Base-by-base conservation (phyloP, 805 yeast genomes). In the Hanseniaspora lachancei region DNA sequence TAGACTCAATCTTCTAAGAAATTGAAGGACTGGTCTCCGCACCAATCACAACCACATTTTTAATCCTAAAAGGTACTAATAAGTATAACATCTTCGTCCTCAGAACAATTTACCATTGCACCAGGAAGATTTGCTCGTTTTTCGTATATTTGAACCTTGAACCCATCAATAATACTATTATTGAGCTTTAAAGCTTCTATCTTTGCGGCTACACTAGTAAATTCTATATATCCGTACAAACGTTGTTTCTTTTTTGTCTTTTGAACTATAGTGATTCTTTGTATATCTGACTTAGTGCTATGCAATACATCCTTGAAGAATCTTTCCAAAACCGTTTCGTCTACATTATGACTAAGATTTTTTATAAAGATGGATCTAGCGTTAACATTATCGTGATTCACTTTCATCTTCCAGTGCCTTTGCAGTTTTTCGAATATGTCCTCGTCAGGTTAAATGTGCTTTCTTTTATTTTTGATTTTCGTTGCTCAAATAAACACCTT, bases 81-180 rank as follows among this genome's bases (percentile, higher is more conserved):
- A 9, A 53, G 32, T 23, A 53, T 39, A 5, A 53, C 23, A 13
- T 53, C 56, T 21, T 46, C 56, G 47, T 53, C 56, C 20, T 53
- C 50, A 23, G 38, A 44, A 21, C 20, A 27, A 12, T 53, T 38
- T 5, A 53, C 40, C 56, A 53, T 53, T 16, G 36, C 56, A 13
- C 81, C 77, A 1, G 80, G 80, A 24, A 75, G 61, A 57, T 78
- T 79, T 8, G 84, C 78, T 68, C 82, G 72, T 62, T 80, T 80
- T 47, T 66, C 66, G 44, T 72, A 67, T 2, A 80, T 79, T 44
- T 69, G 69, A 36, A 82, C 69, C 24, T 66, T 72, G 57, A 81
- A 70, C 0, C 74, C 79, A 44, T 74, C 70, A 55, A 82, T 70
- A 36, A 63, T 66, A 8, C 71, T 58, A 8, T 74, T 78, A 57